A percentile compares a stretch with the other conserved stretches of the same genome.
Conservation (phyloP, 176 grass and related monocot genomes). For the Luzula sylvatica region DNA sequence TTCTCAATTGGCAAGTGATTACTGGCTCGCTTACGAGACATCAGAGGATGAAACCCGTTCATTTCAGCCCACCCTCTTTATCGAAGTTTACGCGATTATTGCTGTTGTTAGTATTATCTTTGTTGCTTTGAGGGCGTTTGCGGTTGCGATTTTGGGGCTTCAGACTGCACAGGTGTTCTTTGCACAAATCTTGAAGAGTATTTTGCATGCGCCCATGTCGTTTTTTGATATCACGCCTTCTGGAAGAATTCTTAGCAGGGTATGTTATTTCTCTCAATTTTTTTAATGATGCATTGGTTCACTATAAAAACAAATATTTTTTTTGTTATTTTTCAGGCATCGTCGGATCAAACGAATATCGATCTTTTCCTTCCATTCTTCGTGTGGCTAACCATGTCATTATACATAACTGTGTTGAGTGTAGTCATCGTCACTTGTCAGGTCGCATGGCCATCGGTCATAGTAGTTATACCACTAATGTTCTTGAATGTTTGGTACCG, state of each 20-base stretch:
- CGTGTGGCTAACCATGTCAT: conserved; percentile 52
- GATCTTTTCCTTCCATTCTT: conserved; percentile 90
- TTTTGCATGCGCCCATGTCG: conserved; percentile 89
- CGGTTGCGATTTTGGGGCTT: conserved; percentile 63
- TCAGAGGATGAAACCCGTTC: conserved; percentile 26
- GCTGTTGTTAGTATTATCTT: conserved; percentile 38
- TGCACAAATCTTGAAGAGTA: conserved; percentile 75
- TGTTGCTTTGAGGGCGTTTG: conserved; percentile 34
- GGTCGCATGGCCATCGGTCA: conserved; percentile 77
- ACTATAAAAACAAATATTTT: not conserved
- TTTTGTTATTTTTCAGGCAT: conserved; percentile 37
- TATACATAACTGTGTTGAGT: conserved; percentile 81
- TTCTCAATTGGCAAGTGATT: conserved; percentile 67
- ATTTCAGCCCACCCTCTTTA: conserved; percentile 50
- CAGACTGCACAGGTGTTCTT: conserved; percentile 68
- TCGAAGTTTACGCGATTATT: conserved; percentile 53
- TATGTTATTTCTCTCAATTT: conserved; percentile 20
- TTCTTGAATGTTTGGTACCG: conserved; percentile 86
- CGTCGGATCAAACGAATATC: conserved; percentile 86
- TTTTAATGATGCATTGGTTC: not conserved
- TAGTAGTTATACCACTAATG: conserved; percentile 57
- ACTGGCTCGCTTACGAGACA: conserved; percentile 86
- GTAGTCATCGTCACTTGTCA: conserved; percentile 59
- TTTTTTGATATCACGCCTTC: conserved; percentile 97
- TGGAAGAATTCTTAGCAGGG: conserved; percentile 92